phyloP scores from a whole-genome alignment of 352 stramenopile genomes.

The Phytopythium boreale region DNA sequence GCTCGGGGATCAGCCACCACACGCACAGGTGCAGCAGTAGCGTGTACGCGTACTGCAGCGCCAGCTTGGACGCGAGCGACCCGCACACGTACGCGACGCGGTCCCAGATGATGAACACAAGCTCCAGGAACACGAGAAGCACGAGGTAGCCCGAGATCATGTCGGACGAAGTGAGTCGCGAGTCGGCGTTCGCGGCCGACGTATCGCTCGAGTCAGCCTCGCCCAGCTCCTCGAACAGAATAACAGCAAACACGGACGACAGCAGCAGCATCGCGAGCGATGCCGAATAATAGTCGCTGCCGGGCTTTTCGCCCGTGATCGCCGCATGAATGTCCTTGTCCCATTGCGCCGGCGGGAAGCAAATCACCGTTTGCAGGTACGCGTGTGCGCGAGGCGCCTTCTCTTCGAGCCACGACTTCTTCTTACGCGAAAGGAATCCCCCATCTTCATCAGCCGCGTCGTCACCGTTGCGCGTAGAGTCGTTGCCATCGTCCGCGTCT shows the following conservation, averaged over 20 bases:
- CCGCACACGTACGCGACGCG: conserved; percentile 75
- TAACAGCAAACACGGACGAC: conserved; percentile 61
- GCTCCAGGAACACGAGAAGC: conserved; percentile 73
- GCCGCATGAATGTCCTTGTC: conserved; percentile 86
- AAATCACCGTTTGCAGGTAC: conserved; percentile 71
- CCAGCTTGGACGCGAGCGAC: conserved; percentile 71
- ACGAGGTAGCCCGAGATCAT: conserved; percentile 87
- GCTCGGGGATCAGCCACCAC: conserved; percentile 71
- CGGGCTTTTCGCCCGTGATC: conserved; percentile 75
- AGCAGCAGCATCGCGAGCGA: conserved; percentile 67
- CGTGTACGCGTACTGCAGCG: conserved; percentile 75
- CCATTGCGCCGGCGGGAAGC: conserved; percentile 65
- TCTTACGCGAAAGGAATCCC: conserved; percentile 36
- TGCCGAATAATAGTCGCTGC: conserved; percentile 67
- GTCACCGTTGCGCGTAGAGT: conserved; percentile 24
- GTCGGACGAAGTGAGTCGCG: conserved; percentile 58
- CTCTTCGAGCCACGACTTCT: conserved; percentile 54
- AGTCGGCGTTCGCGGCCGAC: conserved; percentile 36
- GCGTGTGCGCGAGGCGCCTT: conserved; percentile 38
- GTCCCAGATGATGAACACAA: conserved; percentile 86
- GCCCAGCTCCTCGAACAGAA: conserved; percentile 77
- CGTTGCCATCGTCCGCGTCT: conserved; percentile 40
- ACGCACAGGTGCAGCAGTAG: conserved; percentile 67
- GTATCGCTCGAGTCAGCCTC: conserved; percentile 43
- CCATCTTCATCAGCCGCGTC: conserved; percentile 40